Conservation (phyloP, 495 filamentous ascomycete species). For the Geopyxis carbonaria region DNA sequence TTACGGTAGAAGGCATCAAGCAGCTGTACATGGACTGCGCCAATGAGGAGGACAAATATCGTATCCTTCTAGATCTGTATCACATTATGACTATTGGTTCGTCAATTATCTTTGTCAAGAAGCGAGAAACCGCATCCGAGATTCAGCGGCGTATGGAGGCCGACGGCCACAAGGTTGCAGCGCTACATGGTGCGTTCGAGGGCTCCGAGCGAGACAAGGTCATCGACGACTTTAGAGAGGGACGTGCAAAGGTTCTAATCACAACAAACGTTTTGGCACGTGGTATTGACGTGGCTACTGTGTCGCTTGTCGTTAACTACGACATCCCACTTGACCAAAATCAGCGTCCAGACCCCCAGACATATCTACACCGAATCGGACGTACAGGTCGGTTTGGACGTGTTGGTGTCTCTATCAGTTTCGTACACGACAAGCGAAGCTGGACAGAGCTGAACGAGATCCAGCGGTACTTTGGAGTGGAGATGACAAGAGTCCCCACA, state of each 20-base stretch:
- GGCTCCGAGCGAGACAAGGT: conserved; percentile 52
- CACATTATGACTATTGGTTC: conserved; percentile 88
- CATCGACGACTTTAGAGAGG: conserved; percentile 71
- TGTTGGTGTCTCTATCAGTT: conserved; percentile 81
- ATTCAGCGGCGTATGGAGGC: conserved; percentile 67
- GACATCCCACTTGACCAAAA: conserved; percentile 40
- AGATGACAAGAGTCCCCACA: conserved; percentile 18
- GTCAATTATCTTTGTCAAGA: conserved; percentile 93
- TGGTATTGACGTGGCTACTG: conserved; percentile 93
- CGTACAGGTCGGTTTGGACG: conserved; percentile 93
- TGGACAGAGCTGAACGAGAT: conserved; percentile 62
- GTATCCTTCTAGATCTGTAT: conserved; percentile 75
- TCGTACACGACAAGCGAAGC: conserved; percentile 61
- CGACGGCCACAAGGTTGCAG: conserved; percentile 88
- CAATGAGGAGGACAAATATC: conserved; percentile 62
- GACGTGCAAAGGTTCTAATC: conserved; percentile 84
- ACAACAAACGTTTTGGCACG: conserved; percentile 92
- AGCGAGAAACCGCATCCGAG: conserved; percentile 55
- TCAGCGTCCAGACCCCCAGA: conserved; percentile 57
- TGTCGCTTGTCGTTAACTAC: conserved; percentile 97
- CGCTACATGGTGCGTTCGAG: conserved; percentile 68
- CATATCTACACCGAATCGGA: conserved; percentile 95
- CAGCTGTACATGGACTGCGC: conserved; percentile 91
- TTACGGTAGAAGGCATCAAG: conserved; percentile 91
- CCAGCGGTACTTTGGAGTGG: conserved; percentile 29